Evolutionary conservation across 768 basidiomycete genomes (phyloP).

Genomic region (Glaciozyma antarctica): DNA sequence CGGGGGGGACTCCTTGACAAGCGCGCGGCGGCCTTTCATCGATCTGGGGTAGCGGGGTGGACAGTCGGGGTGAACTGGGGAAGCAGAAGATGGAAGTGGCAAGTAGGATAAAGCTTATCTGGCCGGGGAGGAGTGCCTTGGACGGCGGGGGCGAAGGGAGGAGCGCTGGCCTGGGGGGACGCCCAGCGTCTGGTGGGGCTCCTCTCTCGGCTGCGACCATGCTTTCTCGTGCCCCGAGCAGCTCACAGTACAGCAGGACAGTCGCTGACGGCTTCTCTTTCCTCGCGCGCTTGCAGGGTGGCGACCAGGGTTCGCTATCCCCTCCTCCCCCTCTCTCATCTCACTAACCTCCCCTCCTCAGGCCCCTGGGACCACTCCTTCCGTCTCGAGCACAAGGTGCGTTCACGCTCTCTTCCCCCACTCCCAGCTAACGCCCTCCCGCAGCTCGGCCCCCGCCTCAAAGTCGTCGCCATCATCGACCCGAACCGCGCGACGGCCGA

Average conservation of each 20-base stretch:
- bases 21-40: not conserved
- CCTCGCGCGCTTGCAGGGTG: not conserved
- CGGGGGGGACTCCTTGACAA: not conserved
- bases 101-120: too few relatives aligned
- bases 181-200: not conserved
- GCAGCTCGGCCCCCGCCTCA: slow-evolving; percentile 89
- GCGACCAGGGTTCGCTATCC: not conserved
- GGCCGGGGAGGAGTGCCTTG: too few relatives aligned
- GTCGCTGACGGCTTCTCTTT: not conserved
- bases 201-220: not conserved
- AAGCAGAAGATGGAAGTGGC: too few relatives aligned
- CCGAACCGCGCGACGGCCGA: slow-evolving; percentile 73
- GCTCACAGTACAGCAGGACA: not conserved
- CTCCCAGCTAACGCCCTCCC: not conserved
- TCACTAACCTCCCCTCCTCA: not conserved
- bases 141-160: too few relatives aligned
- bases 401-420: not conserved
- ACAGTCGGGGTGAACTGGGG: not conserved
- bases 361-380: slow-evolving; percentile 42
- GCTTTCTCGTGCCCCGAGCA: not conserved
- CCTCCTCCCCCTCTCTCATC: not conserved
- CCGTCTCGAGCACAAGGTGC: slow-evolving; percentile 41
- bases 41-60: not conserved
- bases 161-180: not conserved
- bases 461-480: slow-evolving; percentile 89